These are phyloP conservation scores for Lachnellula hyalina DNA, from an alignment of 2,329 filamentous ascomycete genomes.

Conservation along the genomic window DNA sequence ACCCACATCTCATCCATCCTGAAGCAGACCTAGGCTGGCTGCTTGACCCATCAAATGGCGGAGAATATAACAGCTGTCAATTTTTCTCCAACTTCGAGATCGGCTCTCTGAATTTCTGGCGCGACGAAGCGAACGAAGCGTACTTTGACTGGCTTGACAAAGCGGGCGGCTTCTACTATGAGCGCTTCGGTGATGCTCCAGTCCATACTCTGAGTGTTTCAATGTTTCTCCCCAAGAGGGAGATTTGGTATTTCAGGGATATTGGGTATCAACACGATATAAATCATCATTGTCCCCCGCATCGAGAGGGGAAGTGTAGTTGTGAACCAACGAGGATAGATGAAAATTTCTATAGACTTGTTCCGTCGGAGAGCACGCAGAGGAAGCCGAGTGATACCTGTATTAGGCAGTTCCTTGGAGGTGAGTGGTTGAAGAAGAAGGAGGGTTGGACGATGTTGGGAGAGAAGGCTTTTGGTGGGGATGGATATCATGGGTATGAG, in stretches of 20 bases:
- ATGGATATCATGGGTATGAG: conserved; percentile 40
- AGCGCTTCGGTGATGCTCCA: conserved; percentile 94
- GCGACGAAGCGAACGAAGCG: conserved; percentile 77
- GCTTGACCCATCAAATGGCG: conserved; percentile 72
- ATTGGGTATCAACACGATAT: conserved; percentile 87
- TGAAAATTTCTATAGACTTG: conserved; percentile 42
- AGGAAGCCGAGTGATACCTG: conserved; percentile 42
- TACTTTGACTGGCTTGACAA: conserved; percentile 83
- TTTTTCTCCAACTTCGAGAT: conserved; percentile 99
- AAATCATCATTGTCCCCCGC: conserved; percentile 36
- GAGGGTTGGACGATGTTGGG: conserved; percentile 37
- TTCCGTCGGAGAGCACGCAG: conserved; percentile 43
- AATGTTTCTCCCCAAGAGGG: conserved; percentile 78
- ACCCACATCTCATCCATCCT: conserved; percentile 77
- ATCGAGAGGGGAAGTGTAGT: conserved; percentile 31
- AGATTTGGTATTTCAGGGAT: conserved; percentile 97
- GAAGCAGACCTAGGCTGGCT: conserved; percentile 84
- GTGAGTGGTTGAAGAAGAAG: conserved; percentile 38
- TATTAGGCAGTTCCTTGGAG: conserved; percentile 41
- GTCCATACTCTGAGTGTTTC: conserved; percentile 90
- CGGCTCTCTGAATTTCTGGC: conserved; percentile 85
- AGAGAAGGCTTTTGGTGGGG: conserved; percentile 38
- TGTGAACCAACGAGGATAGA: conserved; percentile 42
- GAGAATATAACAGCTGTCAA: conserved; percentile 94
- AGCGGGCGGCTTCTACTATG: conserved; percentile 96